Conservation (phyloP, 78 protist species). For the Diacronema lutheri region DNA sequence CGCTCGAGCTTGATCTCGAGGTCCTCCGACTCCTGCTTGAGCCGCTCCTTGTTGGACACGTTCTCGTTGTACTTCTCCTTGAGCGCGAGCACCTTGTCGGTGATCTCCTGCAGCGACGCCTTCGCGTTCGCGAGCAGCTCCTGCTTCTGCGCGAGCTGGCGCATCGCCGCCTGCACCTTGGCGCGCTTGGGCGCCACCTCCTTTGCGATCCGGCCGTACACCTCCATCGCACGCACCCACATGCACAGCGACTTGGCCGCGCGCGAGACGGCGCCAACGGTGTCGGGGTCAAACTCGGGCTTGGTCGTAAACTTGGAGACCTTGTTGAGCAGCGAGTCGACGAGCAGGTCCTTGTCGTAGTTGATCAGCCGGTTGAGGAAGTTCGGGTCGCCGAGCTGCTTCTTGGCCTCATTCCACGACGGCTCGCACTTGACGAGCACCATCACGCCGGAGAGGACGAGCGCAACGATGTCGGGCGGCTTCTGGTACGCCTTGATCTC, state of each 20-base stretch:
- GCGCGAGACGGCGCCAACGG: slow-evolving; percentile 42
- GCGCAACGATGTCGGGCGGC: slow-evolving; percentile 73
- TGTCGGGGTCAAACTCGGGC: slow-evolving; percentile 67
- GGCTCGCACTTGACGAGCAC: slow-evolving; percentile 48
- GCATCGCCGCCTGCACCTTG: slow-evolving; percentile 53
- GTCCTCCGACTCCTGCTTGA: slow-evolving; percentile 51
- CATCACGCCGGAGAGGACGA: slow-evolving; percentile 74
- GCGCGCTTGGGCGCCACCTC: slow-evolving; percentile 61
- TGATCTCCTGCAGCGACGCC: slow-evolving; percentile 34
- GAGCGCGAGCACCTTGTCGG: slow-evolving; percentile 41
- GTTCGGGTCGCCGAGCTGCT: slow-evolving; percentile 51
- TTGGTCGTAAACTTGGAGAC: slow-evolving; percentile 33
- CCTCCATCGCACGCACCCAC: slow-evolving; percentile 84
- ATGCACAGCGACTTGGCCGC: slow-evolving; percentile 81
- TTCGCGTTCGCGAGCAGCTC: slow-evolving; percentile 32
- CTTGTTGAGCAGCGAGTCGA: slow-evolving; percentile 54
- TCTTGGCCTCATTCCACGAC: slow-evolving; percentile 72
- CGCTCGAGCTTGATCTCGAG: slow-evolving; percentile 71
- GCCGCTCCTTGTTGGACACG: slow-evolving; percentile 39
- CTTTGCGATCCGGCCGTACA: slow-evolving; percentile 56
- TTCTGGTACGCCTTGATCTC: slow-evolving; percentile 64
- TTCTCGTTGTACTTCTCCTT: slow-evolving; percentile 39
- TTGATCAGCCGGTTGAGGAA: slow-evolving; percentile 53
- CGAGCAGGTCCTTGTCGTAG: slow-evolving; percentile 57
- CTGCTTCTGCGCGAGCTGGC: slow-evolving; percentile 33